These are phyloP conservation scores for Eleusine indica DNA, from an alignment of 176 grass and related monocot genomes.

Conservation along the genomic window DNA sequence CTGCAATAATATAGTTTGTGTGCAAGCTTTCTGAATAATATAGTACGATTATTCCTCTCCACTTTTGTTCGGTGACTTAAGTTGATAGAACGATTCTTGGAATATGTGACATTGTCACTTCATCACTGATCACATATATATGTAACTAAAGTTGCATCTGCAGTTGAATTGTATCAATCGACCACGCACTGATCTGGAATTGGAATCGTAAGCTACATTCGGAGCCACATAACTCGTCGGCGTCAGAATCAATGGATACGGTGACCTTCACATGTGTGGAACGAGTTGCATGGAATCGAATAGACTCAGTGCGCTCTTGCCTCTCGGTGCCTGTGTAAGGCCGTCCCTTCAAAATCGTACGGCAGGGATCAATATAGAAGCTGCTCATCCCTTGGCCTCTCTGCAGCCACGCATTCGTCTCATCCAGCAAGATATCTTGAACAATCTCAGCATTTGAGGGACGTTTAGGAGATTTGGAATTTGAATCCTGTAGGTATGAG, in stretches of 20 bases:
- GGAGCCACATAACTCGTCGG: background rate
- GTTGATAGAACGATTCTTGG: background rate
- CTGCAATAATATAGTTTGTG: background rate
- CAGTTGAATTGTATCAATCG: background rate
- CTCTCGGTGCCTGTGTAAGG: background rate
- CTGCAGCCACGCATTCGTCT: background rate
- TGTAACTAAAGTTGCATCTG: background rate
- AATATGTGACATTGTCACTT: background rate
- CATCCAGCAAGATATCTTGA: background rate
- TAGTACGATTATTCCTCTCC: background rate
- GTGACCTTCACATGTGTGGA: background rate
- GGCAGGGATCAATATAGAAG: background rate
- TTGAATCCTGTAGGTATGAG: background rate
- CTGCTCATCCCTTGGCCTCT: background rate
- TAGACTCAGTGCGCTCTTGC: background rate
- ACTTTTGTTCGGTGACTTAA: background rate
- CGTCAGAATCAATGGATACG: background rate
- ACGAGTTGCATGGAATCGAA: conserved; percentile 23
- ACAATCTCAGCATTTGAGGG: background rate
- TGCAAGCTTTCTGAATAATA: background rate
- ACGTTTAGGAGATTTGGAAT: background rate
- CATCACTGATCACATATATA: background rate
- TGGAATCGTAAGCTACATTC: too few species aligned
- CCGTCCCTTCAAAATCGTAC: background rate
- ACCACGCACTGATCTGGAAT: background rate